Evolutionary conservation across 2,329 filamentous ascomycete genomes (phyloP), one percentile per base, ranked within the genome.

Genomic region (Chaetomiaceae sp.): DNA sequence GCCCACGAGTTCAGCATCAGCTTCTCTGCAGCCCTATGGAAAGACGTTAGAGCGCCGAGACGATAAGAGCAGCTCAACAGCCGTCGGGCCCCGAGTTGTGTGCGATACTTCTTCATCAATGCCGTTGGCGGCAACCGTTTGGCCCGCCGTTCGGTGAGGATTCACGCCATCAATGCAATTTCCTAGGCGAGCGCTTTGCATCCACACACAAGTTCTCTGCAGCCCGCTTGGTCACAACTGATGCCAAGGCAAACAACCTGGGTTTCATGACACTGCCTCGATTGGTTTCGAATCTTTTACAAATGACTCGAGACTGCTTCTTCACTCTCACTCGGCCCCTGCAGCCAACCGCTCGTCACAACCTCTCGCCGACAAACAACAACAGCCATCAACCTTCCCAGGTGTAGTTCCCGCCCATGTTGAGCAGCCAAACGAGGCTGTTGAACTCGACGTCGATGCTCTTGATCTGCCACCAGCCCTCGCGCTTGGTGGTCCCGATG

Each of bases 391-490:
- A 61, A 33, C 63, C 61, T 56, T 62, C 60, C 64, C 64, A 66
- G 25, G 58, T 63, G 55, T 65, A 68, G 61, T 56, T 67, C 43
- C 65, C 64, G 38, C 64, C 64, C 62, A 66, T 67, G 52, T 66
- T 60, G 39, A 65, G 52, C 47, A 67, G 61, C 63, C 62, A 68
- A 27, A 58, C 62, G 43, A 66, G 56, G 29, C 63, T 61, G 61
- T 67, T 67, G 60, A 67, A 68, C 64, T 68, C 65, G 55, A 68
- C 59, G 39, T 65, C 59, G 40, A 68, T 54, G 57, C 61, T 62
- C 44, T 38, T 56, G 40, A 67, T 65, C 60, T 67, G 66, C 65
- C 63, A 65, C 38, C 50, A 61, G 29, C 64, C 65, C 33, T 59
- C 59, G 42, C 55, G 39, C 59, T 65, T 66, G 49, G 62, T 64